phyloP scores from a whole-genome alignment of 1,284 basidiomycete species.

The Ganoderma sinense region DNA sequence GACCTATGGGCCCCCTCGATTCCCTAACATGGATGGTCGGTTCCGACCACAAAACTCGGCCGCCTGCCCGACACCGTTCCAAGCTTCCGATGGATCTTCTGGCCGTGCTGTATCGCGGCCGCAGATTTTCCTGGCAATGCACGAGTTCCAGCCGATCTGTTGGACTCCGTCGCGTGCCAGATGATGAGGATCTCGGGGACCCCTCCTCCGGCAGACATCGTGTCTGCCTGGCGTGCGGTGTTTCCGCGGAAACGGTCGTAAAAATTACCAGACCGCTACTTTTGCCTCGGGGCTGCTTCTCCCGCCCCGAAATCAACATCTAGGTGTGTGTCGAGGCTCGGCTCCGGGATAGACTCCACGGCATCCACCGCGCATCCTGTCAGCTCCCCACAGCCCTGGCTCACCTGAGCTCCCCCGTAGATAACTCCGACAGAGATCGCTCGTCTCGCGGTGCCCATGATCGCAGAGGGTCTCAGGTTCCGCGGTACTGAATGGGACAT shows the following conservation, averaged over 20 bases:
- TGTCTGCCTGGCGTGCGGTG: constrained; percentile 15
- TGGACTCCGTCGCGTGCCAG: constrained; percentile 18
- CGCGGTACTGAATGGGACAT: constrained; percentile 25
- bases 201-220: constrained; percentile 13
- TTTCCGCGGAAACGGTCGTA: constrained; percentile 14
- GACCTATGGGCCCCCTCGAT: constrained; percentile 18
- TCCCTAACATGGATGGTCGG: constrained; percentile 20
- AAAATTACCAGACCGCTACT: constrained; percentile 15
- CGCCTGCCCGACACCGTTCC: constrained; percentile 7
- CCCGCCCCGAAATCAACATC: constrained; percentile 23
- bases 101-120: constrained; percentile 21
- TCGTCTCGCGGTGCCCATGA: constrained; percentile 24
- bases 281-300: constrained; percentile 16
- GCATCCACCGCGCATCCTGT: constrained; percentile 21
- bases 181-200: constrained; percentile 13
- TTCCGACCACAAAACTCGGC: constrained; percentile 13
- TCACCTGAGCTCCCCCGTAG: constrained; percentile 15
- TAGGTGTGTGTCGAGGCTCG: constrained; percentile 5
- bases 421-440: constrained; percentile 10
- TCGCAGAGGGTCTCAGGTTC: constrained; percentile 24
- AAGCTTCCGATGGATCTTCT: constrained; percentile 23
- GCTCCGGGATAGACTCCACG: constrained; percentile 17
- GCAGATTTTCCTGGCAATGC: constrained; percentile 17
- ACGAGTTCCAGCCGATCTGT: constrained; percentile 22
- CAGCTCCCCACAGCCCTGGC: constrained; percentile 10